These are phyloP conservation scores for Rosa chinensis DNA, from an alignment of 306 rosid species.

Conservation along the genomic window DNA sequence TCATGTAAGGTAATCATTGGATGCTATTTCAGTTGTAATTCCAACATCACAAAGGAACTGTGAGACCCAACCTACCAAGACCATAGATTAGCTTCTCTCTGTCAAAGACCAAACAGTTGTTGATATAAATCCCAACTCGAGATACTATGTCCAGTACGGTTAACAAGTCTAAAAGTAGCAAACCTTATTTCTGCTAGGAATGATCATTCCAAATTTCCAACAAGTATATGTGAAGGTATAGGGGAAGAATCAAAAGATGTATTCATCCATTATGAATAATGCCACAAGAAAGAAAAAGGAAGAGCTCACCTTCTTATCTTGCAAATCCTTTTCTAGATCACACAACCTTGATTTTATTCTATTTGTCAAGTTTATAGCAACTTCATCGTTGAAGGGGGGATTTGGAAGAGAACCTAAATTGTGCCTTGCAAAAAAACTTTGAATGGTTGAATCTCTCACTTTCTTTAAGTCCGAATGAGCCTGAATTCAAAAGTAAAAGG, in stretches of 20 bases:
- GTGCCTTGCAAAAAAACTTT: constrained; percentile 50
- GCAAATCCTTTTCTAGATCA: constrained; percentile 73
- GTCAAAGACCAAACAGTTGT: neutral
- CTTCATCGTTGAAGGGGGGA: constrained; percentile 66
- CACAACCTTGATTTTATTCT: constrained; percentile 64
- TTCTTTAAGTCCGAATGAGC: constrained; percentile 68
- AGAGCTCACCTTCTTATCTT: constrained; percentile 66
- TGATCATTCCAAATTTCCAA: neutral
- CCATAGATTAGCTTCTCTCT: neutral
- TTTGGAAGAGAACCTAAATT: constrained; percentile 76
- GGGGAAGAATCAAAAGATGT: neutral
- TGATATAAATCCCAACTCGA: neutral
- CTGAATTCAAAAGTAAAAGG: constrained; percentile 51
- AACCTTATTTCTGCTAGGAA: neutral
- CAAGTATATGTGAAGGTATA: neutral
- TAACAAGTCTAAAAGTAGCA: too few species aligned
- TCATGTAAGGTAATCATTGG: neutral
- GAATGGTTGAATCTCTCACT: constrained; percentile 71
- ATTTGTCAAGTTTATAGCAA: constrained; percentile 57
- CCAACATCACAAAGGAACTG: neutral
- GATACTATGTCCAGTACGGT: neutral
- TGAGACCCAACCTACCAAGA: neutral
- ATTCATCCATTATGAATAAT: neutral
- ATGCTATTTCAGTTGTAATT: neutral
- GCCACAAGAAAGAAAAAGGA: neutral